Conservation (phyloP, 257 asterid species). For the Euphrasia confusa region DNA sequence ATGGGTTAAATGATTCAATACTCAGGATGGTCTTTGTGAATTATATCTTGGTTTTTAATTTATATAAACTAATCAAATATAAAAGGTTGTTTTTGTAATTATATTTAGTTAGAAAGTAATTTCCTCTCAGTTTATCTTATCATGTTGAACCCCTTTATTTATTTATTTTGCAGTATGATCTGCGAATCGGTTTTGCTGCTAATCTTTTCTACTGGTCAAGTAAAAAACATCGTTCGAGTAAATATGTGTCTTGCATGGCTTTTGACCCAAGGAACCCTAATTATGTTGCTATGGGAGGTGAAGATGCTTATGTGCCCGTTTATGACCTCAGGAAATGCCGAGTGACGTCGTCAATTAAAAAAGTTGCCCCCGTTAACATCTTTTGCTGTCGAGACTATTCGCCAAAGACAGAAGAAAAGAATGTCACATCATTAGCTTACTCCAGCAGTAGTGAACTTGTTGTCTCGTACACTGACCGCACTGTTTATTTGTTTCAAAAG, state of each 20-base stretch:
- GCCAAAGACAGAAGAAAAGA: background rate
- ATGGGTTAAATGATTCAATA: too few relatives aligned
- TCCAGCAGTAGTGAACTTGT: slow-evolving; percentile 69
- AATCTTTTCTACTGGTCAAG: slow-evolving; percentile 63
- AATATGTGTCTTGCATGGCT: slow-evolving; percentile 52
- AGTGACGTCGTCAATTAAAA: slow-evolving; percentile 31
- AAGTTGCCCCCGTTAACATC: slow-evolving; percentile 42
- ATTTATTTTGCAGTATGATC: slow-evolving; percentile 64
- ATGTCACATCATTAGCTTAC: slow-evolving; percentile 65
- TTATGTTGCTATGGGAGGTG: slow-evolving; percentile 66
- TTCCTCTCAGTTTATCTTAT: too few relatives aligned
- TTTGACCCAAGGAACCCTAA: slow-evolving; percentile 81
- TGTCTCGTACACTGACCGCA: slow-evolving; percentile 50
- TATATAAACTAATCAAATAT: too few relatives aligned
- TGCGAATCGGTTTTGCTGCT: slow-evolving; percentile 55
- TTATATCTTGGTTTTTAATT: too few relatives aligned
- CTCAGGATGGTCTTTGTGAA: too few relatives aligned
- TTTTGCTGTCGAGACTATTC: slow-evolving; percentile 38
- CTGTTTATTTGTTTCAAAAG: slow-evolving; percentile 59
- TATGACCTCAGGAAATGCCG: slow-evolving; percentile 57
- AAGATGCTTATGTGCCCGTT: slow-evolving; percentile 66
- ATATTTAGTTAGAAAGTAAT: too few relatives aligned
- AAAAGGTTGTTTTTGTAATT: too few relatives aligned
- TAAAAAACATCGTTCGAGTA: slow-evolving; percentile 30
- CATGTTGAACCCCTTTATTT: too few relatives aligned